A percentile compares a stretch with the other conserved stretches of the same genome.
Evolutionary conservation across 2,329 filamentous ascomycete species (phyloP).

Genomic region (Elsinoe perseae): DNA sequence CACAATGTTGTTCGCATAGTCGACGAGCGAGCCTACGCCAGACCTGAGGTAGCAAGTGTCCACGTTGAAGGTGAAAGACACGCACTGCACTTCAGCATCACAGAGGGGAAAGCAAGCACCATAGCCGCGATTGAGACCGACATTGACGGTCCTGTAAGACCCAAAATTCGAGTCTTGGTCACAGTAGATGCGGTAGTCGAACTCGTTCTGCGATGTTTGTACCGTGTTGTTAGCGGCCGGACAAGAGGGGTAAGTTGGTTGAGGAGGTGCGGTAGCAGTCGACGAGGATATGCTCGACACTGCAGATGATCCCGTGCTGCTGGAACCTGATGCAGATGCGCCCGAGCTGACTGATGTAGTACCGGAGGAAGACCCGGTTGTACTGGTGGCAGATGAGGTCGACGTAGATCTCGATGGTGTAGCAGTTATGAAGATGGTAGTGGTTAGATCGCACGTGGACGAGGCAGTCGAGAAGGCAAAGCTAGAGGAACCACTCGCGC

Average conservation of each 20-base stretch:
- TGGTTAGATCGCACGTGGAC: neutral
- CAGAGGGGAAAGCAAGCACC: slow-evolving; percentile 2
- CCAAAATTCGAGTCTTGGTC: slow-evolving; percentile 4
- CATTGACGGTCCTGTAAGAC: neutral
- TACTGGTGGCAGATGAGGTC: neutral
- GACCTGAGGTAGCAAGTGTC: slow-evolving; percentile 10
- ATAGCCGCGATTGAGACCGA: neutral
- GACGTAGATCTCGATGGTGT: neutral
- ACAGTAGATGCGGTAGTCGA: slow-evolving; percentile 5
- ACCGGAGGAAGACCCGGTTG: neutral
- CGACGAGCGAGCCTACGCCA: neutral
- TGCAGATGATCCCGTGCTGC: neutral
- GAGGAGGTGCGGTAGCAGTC: neutral
- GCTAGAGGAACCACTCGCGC: slow-evolving; percentile 4
- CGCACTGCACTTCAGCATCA: neutral
- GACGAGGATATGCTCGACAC: neutral
- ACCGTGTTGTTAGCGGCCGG: neutral
- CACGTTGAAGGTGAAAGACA: slow-evolving; percentile 6
- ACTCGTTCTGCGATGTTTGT: neutral
- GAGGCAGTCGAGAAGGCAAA: neutral
- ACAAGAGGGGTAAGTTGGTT: slow-evolving; percentile 2
- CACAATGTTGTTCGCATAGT: neutral
- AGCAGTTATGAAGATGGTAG: slow-evolving; percentile 1
- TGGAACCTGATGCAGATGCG: neutral
- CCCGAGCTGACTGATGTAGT: neutral